Base-by-base conservation (phyloP, 177 flowering plant genomes). In the Vitis hybrid region DNA sequence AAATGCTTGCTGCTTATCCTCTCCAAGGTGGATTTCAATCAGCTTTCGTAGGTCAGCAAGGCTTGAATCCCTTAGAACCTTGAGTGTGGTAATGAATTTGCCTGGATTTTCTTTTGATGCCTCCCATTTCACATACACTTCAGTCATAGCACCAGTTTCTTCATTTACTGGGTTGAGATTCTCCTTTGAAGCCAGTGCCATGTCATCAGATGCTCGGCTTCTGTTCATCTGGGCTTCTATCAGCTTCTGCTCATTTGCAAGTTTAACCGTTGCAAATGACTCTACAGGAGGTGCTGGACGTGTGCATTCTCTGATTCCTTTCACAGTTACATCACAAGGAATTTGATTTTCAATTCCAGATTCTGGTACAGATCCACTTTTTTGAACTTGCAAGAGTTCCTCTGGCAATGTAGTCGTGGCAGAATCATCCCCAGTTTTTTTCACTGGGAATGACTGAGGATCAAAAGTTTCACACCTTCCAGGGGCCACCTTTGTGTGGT, bases 61-160 rank as follows among this genome's bases (percentile, higher is more conserved):
- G 66, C 72, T 89, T 31, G 90, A 81, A 67, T 82, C 83, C 50
- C 86, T 83, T 45, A 50, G 72, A 26, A 87, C 86, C 79, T 77
- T 87, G 39, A 92, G 67, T 22, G 84, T 82, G 9, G 86, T 77
- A 48, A 91, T 86, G 71, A 86, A 77, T 66, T 90, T 89, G 31
- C 91, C 93, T 0, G 84, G 79, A 69, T 79, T 78, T 53, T 86
- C 91, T 65, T 82, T 84, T 12, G 92, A 74, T 61, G 86, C 90
- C 68, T 92, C 93, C 95, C 95, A 92, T 69, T 83, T 90, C 72
- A 90, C 92, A 70, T 73, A 81, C 2, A 88, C 87, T 49, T 89
- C 87, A 64, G 80, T 73, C 54, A 77, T 68, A 26, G 55, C 81
- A 60, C 66, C 79, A 50, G 15, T 26, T 5, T 50, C 54, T 39